Percentiles rank a stretch among this genome's conserved stretches.
Evolutionary conservation across 169 alveolate species (phyloP).

Genomic region (Plasmodium knowlesi): DNA sequence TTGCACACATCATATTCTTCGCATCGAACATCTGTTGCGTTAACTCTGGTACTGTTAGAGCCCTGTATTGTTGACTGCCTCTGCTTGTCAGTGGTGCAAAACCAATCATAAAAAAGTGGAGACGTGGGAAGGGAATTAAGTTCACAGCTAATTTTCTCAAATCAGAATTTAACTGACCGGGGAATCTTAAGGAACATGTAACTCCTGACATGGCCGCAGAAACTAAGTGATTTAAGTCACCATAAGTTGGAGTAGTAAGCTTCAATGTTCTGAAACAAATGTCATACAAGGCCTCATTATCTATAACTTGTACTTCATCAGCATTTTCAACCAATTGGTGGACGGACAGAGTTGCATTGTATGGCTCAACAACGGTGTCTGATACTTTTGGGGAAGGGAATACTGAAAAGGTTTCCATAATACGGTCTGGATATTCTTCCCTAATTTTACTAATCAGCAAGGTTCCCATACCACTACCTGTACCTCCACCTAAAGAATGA

Average conservation of each 20-base stretch:
- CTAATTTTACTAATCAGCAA: conserved; percentile 96
- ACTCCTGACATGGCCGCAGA: conserved; percentile 98
- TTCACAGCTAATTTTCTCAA: conserved; percentile 97
- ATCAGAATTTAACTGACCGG: conserved; percentile 97
- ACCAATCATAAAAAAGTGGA: conserved; percentile 98
- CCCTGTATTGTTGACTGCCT: conserved; percentile 99
- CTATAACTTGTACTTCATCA: conserved; percentile 97
- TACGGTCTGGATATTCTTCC: conserved; percentile 98
- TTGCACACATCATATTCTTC: conserved; percentile 99
- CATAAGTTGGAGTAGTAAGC: conserved; percentile 98
- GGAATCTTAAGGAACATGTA: conserved; percentile 97
- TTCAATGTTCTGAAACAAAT: conserved; percentile 99
- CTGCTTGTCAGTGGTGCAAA: conserved; percentile 98
- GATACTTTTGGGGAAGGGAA: conserved; percentile 99
- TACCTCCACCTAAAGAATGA: conserved; percentile 99
- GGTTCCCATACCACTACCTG: conserved; percentile 99
- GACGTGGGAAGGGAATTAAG: conserved; percentile 98
- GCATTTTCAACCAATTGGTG: conserved; percentile 98
- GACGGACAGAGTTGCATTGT: conserved; percentile 97
- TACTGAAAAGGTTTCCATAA: conserved; percentile 98
- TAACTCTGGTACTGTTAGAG: conserved; percentile 98
- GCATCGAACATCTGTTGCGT: conserved; percentile 99
- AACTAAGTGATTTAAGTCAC: conserved; percentile 97
- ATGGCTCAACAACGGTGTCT: conserved; percentile 99
- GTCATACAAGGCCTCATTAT: conserved; percentile 98